Evolutionary conservation across 192 early-diverging fungal genomes (phyloP), one percentile per base, ranked within the genome.

Genomic region (Jimgerdemannia flammicorona): DNA sequence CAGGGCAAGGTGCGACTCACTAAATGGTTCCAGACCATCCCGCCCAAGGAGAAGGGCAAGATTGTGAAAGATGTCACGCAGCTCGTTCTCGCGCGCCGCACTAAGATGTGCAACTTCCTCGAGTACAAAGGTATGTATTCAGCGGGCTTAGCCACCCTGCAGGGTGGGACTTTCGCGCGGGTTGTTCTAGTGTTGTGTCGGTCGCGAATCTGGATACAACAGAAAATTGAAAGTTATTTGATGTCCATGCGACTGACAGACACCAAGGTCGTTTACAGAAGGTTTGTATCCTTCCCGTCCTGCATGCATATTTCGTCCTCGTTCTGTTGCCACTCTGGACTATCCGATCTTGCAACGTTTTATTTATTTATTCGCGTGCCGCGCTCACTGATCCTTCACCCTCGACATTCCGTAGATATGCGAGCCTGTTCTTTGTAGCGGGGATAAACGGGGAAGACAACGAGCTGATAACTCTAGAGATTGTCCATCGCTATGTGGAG

Each of bases 401-500:
- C 14, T 59, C 14, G 49, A 20, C 41, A 29, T 43, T 20, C 18
- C 71, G 8, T 73, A 95, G 94, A 90, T 99, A 99, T 82, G 98
- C 98, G 68, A 93, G 91, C 67, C 87, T 99, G 63, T 99, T 92
- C 80, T 99, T 99, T 78, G 93, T 98, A 3, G 92, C 92, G n/a
- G 98, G 96, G n/a, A 93, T 95, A 44, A 96, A 94, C 44, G 74
- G 90, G 19, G 88, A 94, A 65, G 97, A 99, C 81, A 99, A 99
- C 81, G 97, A 99, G 78, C 88, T 99, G 4, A 77, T 99, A 42
- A 91, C 91, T 18, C 85, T 99, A 29, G 97, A 99, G 77, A 89
- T 99, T 69, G 98, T 99, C 73, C 98, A 99, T 69, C 93, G 98
- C 65, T 99, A 97, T 80, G 97, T 99, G 40, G 97, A 99, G 81